These are phyloP conservation scores for Galerina marginata DNA, from an alignment of 768 basidiomycete species.

Conservation along the genomic window DNA sequence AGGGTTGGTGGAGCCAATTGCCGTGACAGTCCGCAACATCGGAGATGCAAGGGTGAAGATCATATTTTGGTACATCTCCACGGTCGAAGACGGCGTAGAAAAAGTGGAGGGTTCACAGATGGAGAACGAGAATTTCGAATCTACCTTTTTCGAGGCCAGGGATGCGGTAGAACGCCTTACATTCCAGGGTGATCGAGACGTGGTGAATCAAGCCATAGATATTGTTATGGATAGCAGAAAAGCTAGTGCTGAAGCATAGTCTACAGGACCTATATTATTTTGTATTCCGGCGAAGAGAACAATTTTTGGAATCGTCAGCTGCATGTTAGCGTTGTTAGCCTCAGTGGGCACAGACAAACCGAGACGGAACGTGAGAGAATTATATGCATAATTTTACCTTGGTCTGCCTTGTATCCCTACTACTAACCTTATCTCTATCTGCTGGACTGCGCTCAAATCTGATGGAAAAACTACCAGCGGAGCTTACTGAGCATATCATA, in stretches of 20 bases:
- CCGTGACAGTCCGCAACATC: slow-evolving; percentile 33
- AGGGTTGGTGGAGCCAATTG: slow-evolving; percentile 36
- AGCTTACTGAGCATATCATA: background rate
- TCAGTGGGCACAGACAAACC: no score
- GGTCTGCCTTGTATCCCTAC: no score
- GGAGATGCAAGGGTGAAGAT: slow-evolving; percentile 35
- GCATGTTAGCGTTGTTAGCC: no score
- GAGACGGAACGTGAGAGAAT: no score
- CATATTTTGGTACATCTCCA: slow-evolving; percentile 58
- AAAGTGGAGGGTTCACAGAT: slow-evolving; percentile 50
- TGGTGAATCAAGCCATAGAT: slow-evolving; percentile 42
- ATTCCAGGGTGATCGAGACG: slow-evolving; percentile 41
- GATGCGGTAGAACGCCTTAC: slow-evolving; percentile 42
- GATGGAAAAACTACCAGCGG: background rate
- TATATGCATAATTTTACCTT: no score
- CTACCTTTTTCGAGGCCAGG: slow-evolving; percentile 41
- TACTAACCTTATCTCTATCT: no score
- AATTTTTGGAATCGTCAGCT: background rate
- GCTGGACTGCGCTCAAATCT: no score
- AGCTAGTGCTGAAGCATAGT: background rate
- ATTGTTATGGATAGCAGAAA: slow-evolving; percentile 30
- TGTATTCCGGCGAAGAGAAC: background rate
- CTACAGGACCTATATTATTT: background rate
- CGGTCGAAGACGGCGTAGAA: slow-evolving; percentile 33
- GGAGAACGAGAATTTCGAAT: slow-evolving; percentile 45